Base-by-base conservation (phyloP, 2,329 filamentous ascomycete genomes). In the Talaromyces verruculosus region DNA sequence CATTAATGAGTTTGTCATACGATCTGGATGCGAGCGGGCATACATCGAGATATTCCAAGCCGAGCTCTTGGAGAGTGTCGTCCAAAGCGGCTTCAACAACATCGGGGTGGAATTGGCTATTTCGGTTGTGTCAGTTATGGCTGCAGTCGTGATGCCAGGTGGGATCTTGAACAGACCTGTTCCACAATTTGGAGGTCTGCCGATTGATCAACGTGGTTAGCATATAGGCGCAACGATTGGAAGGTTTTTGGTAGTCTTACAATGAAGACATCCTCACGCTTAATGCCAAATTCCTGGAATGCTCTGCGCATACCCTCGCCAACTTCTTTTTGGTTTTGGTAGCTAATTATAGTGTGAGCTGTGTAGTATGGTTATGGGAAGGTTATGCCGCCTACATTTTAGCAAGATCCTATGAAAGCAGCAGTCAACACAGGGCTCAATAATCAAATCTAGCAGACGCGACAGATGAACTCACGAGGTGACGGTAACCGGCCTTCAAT, bases 131-230 rank as follows among this genome's bases (percentile, higher is more conserved):
- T 57, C n/a, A 57, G 33, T 17, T 0, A 25, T 25, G 7, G 17
- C 33, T 35, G 8, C 2, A 25, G 10, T 7, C 19, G 33, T 22
- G 11, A 8, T 17, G n/a, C 3, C 1, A 2, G n/a, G 10, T 22
- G 8, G 13, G 10, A 22, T 7, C 1, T 22, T 37, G 30, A 6
- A 57, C 53, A n/a, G 80, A 75, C 58, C 76, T 84, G 76, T 87
- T 87, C 85, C 85, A 88, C 13, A 88, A 78, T 78, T 89, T 89
- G 68, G 82, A 83, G n/a, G 86, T 88, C 77, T 78, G 61, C 0
- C 35, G 7, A 30, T 53, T 7, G 17, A 55, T 17, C n/a, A 33
- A 37, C 11, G 17, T 25, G 25, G 28, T 65, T 55, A 61, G 22
- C 15, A 64, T 6, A 41, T 41, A 41, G 19, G 1, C 30, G 13